A percentile compares a stretch with the other conserved stretches of the same genome.
These are phyloP conservation scores for Scutellaria barbata DNA, from an alignment of 257 asterid genomes.

Conservation along the genomic window DNA sequence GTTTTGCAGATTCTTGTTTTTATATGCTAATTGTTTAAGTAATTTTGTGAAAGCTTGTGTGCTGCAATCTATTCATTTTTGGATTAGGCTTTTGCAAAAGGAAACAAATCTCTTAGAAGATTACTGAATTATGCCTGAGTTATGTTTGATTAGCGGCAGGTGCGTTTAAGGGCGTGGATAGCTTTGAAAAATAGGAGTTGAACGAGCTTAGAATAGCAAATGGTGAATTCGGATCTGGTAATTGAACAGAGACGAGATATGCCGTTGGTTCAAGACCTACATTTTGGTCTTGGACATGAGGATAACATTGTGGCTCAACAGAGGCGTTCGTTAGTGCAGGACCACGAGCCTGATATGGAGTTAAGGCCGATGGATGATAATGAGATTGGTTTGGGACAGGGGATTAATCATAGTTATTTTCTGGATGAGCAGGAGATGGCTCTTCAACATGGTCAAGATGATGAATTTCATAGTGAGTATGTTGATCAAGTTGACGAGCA, in stretches of 20 bases:
- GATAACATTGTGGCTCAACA: constrained; percentile 38
- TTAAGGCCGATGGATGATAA: constrained; percentile 31
- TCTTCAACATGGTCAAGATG: constrained; percentile 36
- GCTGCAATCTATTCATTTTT: neutral
- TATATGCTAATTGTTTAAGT: constrained; percentile 9
- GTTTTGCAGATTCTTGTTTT: neutral
- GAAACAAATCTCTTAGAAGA: neutral
- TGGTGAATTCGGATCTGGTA: constrained; percentile 41
- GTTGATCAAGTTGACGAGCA: constrained; percentile 37
- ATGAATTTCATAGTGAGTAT: constrained; percentile 37
- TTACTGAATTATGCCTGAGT: constrained; percentile 1
- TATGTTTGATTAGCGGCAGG: constrained; percentile 26
- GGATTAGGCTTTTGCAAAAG: neutral
- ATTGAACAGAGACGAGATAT: constrained; percentile 36
- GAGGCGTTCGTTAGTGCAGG: constrained; percentile 38
- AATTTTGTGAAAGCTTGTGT: constrained; percentile 1
- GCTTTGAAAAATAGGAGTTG: constrained; percentile 21
- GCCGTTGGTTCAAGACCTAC: constrained; percentile 46
- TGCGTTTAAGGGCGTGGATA: constrained; percentile 23
- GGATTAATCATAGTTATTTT: constrained; percentile 35
- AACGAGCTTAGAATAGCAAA: constrained; percentile 26
- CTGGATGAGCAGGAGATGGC: constrained; percentile 41
- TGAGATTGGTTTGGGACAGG: constrained; percentile 37
- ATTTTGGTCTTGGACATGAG: constrained; percentile 36
- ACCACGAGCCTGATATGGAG: constrained; percentile 40